These are phyloP conservation scores for Tylopilus cervinicoccineus DNA, from an alignment of 768 basidiomycete genomes.

Conservation along the genomic window DNA sequence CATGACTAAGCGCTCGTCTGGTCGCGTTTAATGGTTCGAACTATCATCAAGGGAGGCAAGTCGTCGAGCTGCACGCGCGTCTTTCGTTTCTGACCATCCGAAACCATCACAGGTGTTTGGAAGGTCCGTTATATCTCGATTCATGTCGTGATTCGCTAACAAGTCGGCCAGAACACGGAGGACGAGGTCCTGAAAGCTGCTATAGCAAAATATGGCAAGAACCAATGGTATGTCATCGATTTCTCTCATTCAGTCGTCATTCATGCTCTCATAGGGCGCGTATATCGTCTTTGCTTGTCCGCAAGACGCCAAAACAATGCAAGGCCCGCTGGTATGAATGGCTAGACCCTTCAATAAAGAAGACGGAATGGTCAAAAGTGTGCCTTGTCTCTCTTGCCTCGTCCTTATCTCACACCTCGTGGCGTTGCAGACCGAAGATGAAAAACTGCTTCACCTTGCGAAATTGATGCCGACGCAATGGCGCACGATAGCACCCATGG, in stretches of 20 bases:
- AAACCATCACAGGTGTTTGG: constrained; percentile 59
- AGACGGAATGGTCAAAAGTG: constrained; percentile 99
- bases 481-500: constrained; percentile 98
- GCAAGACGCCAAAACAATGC: constrained; percentile 99
- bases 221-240: constrained; percentile 65
- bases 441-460: constrained; percentile 95
- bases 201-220: constrained; percentile 95
- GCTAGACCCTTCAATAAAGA: constrained; percentile 99
- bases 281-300: constrained; percentile 93
- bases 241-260: neutral
- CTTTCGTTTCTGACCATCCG: neutral
- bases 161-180: constrained; percentile 71
- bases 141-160: neutral
- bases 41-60: constrained; percentile 87
- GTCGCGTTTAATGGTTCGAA: constrained; percentile 64
- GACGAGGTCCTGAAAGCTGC: constrained; percentile 99
- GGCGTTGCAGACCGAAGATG: constrained; percentile 79
- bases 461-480: constrained; percentile 99
- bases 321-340: constrained; percentile 99
- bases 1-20: constrained; percentile 5
- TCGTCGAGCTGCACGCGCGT: constrained; percentile 4
- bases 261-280: constrained; percentile 65
- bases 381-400: constrained; percentile 6
- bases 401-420: neutral
- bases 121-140: constrained; percentile 47